These are phyloP conservation scores for Starmerella khaoyaiensis DNA, from an alignment of 805 yeast species.

Conservation along the genomic window DNA sequence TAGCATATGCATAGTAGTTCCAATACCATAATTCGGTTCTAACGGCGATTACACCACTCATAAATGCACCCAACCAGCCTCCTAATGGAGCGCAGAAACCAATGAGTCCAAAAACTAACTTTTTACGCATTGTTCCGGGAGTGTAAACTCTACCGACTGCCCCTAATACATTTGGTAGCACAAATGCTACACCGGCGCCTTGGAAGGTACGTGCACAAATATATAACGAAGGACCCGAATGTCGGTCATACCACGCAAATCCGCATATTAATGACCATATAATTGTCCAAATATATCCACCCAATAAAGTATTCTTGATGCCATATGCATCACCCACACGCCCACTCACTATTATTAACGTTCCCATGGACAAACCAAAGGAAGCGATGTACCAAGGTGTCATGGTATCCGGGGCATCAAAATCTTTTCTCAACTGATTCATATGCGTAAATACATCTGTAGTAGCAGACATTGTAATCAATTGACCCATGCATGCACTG, in stretches of 20 bases:
- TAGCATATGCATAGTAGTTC: slow-evolving; percentile 36
- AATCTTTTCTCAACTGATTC: slow-evolving; percentile 25
- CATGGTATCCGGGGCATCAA: slow-evolving; percentile 22
- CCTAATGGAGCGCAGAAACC: slow-evolving; percentile 57
- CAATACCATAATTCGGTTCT: slow-evolving; percentile 19
- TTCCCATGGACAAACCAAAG: slow-evolving; percentile 57
- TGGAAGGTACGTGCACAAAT: slow-evolving; percentile 43
- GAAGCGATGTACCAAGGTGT: slow-evolving; percentile 59
- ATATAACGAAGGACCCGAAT: slow-evolving; percentile 19
- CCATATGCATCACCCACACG: slow-evolving; percentile 64
- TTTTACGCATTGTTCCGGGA: slow-evolving; percentile 29
- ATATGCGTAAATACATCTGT: slow-evolving; percentile 27
- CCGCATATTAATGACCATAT: slow-evolving; percentile 54
- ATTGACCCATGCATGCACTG: slow-evolving; percentile 26
- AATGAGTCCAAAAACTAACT: slow-evolving; percentile 42
- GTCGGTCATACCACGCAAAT: slow-evolving; percentile 37
- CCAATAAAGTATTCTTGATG: slow-evolving; percentile 38
- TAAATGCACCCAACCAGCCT: slow-evolving; percentile 41
- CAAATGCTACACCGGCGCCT: slow-evolving; percentile 50
- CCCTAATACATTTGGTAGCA: slow-evolving; percentile 50
- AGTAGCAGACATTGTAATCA: slow-evolving; percentile 32
- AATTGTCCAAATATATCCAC: slow-evolving; percentile 44
- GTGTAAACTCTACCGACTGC: slow-evolving; percentile 32
- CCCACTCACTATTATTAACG: slow-evolving; percentile 57
- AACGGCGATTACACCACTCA: slow-evolving; percentile 26